Conservation (phyloP, 306 rosid genomes). For the Quercus rubra region DNA sequence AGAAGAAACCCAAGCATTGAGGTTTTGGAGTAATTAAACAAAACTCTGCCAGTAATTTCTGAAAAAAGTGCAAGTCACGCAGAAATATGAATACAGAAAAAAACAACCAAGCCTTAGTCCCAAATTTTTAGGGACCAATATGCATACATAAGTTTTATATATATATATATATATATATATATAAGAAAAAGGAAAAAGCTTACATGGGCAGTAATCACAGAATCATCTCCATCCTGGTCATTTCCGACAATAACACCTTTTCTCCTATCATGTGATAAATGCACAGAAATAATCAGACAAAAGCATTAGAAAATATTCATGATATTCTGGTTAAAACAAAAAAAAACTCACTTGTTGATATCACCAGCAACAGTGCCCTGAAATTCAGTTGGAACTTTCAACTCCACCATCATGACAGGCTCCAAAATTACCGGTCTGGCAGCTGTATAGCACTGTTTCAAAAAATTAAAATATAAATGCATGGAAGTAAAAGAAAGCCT, state of each 20-base stretch:
- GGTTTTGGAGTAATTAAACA: not conserved
- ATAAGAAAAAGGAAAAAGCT: conserved; percentile 1
- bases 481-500: conserved; percentile 1
- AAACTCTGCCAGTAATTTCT: too few relatives aligned
- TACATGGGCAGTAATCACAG: conserved; percentile 85
- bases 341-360: conserved; percentile 75
- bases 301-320: conserved; percentile 13
- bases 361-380: conserved; percentile 98
- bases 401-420: conserved; percentile 95
- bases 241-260: conserved; percentile 94
- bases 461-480: conserved; percentile 12
- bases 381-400: conserved; percentile 96
- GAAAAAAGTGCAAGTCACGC: too few relatives aligned
- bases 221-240: conserved; percentile 98
- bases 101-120: too few relatives aligned
- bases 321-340: not conserved
- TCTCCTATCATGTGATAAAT: conserved; percentile 50
- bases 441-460: conserved; percentile 71
- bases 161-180: too few relatives aligned
- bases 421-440: conserved; percentile 92
- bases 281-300: conserved; percentile 11
- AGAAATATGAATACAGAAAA: too few relatives aligned
- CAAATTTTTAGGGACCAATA: too few relatives aligned
- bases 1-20: not conserved
- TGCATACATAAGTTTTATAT: too few relatives aligned